Evolutionary conservation across 2,329 filamentous ascomycete species (phyloP).

Genomic region (Rutstroemia sp.): DNA sequence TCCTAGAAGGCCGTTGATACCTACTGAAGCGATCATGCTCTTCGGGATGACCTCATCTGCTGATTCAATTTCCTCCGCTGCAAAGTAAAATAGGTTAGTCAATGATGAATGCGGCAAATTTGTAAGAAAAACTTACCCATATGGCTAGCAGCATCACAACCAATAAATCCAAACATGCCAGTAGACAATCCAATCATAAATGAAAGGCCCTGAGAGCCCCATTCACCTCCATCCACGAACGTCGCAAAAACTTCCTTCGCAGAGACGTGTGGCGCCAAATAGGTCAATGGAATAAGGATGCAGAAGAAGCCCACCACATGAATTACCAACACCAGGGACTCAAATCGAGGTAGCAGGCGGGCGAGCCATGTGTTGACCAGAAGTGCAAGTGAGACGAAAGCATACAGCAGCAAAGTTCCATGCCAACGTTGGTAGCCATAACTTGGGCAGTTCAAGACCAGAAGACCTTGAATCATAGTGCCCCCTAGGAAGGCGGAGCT

Average conservation of each 20-base stretch:
- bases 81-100: background rate
- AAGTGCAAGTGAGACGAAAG: conserved; percentile 32
- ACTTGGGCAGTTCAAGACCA: conserved; percentile 26
- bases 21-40: conserved; percentile 5
- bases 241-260: conserved; percentile 23
- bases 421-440: conserved; percentile 34
- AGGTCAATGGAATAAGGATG: conserved; percentile 33
- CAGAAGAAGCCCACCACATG: conserved; percentile 38
- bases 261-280: conserved; percentile 13
- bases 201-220: conserved; percentile 26
- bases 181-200: conserved; percentile 30
- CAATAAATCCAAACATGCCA: background rate
- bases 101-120: background rate
- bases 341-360: conserved; percentile 33
- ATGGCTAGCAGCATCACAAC: background rate
- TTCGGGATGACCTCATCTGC: conserved; percentile 7
- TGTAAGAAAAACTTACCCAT: background rate
- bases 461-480: conserved; percentile 37
- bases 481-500: conserved; percentile 32
- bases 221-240: conserved; percentile 28
- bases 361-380: conserved; percentile 37
- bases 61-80: conserved; percentile 9
- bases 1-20: conserved; percentile 9
- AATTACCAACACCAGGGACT: conserved; percentile 36
- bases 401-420: conserved; percentile 35